Evolutionary conservation across 176 grass and related monocot genomes (phyloP).

Genomic region (Avena atlantica): DNA sequence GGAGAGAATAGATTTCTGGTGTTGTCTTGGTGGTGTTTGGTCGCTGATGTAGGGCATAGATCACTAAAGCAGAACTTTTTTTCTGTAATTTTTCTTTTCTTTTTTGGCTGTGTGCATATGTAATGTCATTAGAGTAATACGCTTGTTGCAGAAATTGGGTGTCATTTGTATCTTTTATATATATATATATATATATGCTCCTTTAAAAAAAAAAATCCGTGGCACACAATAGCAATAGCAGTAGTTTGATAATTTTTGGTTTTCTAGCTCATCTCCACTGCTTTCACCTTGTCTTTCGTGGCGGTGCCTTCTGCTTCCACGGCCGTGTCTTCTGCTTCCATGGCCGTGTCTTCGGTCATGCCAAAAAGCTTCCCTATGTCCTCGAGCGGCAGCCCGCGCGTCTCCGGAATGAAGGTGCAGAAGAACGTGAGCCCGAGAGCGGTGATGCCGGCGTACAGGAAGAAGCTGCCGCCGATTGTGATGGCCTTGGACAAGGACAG

Average conservation of each 20-base stretch:
- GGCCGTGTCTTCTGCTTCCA: background rate
- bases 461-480: slow-evolving; percentile 76
- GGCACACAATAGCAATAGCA: background rate
- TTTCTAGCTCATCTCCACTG: slow-evolving; percentile 23
- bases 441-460: slow-evolving; percentile 57
- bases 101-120: no score
- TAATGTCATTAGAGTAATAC: no score
- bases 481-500: slow-evolving; percentile 73
- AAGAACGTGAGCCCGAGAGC: slow-evolving; percentile 54
- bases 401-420: slow-evolving; percentile 61
- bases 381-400: slow-evolving; percentile 67
- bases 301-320: background rate
- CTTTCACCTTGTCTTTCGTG: slow-evolving; percentile 27
- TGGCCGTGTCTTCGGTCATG: background rate
- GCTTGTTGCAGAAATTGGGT: no score
- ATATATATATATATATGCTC: no score
- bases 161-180: no score
- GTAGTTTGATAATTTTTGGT: background rate
- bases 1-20: no score
- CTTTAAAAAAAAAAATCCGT: background rate
- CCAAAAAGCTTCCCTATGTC: slow-evolving; percentile 64
- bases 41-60: no score
- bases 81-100: no score
- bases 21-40: no score
- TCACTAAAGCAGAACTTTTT: no score